Percentiles rank a stretch among this genome's conserved stretches.
phyloP scores from a whole-genome alignment of 768 basidiomycete species.

The Boletus edulis region DNA sequence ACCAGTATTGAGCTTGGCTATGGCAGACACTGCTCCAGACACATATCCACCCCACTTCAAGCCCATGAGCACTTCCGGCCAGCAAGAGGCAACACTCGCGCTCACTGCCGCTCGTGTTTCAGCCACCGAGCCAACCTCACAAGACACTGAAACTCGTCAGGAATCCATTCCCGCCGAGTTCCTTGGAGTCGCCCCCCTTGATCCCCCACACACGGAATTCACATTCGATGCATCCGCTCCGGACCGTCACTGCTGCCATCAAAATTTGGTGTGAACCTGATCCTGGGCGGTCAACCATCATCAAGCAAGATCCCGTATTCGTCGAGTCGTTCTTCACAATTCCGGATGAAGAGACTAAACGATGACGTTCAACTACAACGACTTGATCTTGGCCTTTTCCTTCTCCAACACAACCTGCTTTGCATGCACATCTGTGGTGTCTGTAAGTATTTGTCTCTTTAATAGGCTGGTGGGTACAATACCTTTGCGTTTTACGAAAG shows the following conservation, averaged over 20 bases:
- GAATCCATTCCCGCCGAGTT: not conserved
- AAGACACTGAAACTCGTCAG: not conserved
- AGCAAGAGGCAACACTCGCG: no score
- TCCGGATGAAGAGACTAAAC: constrained; percentile 92
- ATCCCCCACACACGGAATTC: not conserved
- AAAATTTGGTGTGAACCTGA: constrained; percentile 99
- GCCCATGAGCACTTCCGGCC: no score
- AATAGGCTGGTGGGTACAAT: constrained; percentile 17
- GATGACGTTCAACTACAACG: constrained; percentile 44
- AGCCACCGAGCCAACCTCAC: no score
- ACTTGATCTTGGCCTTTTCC: constrained; percentile 81
- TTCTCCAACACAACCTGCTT: constrained; percentile 81
- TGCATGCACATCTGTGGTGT: constrained; percentile 65
- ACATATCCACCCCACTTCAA: no score
- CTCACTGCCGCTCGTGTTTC: no score
- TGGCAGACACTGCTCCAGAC: no score
- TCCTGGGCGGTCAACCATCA: constrained; percentile 82
- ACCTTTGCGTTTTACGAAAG: constrained; percentile 88
- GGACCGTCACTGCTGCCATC: constrained; percentile 75
- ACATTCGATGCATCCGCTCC: constrained; percentile 43
- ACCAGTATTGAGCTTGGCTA: no score
- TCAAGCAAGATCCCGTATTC: constrained; percentile 93
- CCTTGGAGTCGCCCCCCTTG: not conserved
- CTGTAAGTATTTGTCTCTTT: constrained; percentile 1
- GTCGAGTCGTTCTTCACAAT: constrained; percentile 99